phyloP scores from a whole-genome alignment of 2,329 filamentous ascomycete genomes.

The Alternaria sp. region DNA sequence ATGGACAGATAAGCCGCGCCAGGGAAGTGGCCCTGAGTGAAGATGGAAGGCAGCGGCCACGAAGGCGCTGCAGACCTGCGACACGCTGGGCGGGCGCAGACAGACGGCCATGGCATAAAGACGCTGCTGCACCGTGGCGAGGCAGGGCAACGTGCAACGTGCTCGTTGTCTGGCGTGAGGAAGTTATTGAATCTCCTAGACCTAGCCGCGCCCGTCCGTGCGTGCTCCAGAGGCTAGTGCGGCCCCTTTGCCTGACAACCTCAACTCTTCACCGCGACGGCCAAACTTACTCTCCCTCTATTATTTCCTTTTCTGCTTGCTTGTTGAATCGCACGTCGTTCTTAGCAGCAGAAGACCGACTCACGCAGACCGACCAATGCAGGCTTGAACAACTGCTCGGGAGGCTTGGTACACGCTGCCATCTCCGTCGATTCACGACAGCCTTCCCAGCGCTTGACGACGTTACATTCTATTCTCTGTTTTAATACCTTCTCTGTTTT shows the following conservation, averaged over 20 bases:
- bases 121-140: constrained; percentile 7
- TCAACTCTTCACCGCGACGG: constrained; percentile 35
- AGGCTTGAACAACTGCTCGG: constrained; percentile 49
- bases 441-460: constrained; percentile 46
- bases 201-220: constrained; percentile 21
- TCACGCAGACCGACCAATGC: constrained; percentile 46
- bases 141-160: constrained; percentile 15
- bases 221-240: constrained; percentile 23
- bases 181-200: constrained; percentile 20
- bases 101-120: constrained; percentile 1
- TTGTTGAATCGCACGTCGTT: constrained; percentile 37
- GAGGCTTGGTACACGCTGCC: constrained; percentile 53
- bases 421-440: constrained; percentile 50
- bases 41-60: neutral
- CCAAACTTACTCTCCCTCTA: constrained; percentile 41
- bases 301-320: constrained; percentile 46
- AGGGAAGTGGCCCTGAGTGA: neutral
- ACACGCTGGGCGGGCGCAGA: neutral
- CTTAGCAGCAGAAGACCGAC: constrained; percentile 33
- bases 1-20: constrained; percentile 3
- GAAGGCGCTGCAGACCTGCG: neutral
- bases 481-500: constrained; percentile 46
- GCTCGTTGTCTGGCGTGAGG: constrained; percentile 18
- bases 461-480: constrained; percentile 48
- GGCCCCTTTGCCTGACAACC: constrained; percentile 31